These are phyloP conservation scores for Erysiphe neolycopersici DNA, from an alignment of 2,329 filamentous ascomycete species.

Conservation along the genomic window DNA sequence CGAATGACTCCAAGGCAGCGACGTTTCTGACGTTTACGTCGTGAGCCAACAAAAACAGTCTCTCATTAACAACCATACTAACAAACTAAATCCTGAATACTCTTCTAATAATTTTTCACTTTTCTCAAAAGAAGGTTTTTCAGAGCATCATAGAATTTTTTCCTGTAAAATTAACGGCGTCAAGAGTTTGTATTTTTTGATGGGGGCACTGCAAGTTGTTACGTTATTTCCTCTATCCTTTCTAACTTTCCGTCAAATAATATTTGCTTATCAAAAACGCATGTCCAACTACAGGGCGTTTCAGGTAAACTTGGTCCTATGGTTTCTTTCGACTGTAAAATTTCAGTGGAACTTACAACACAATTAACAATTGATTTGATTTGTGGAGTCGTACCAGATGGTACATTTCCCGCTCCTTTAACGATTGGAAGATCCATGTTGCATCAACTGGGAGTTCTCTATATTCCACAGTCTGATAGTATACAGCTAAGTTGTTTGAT, in stretches of 20 bases:
- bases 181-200: background rate
- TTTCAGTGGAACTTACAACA: background rate
- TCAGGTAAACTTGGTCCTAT: background rate
- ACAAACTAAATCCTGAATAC: background rate
- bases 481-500: background rate
- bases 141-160: background rate
- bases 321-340: background rate
- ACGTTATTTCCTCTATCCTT: background rate
- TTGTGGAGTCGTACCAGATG: constrained; percentile 1
- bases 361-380: background rate
- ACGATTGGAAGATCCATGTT: background rate
- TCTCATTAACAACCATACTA: background rate
- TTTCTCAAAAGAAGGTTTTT: background rate
- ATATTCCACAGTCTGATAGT: background rate
- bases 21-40: background rate
- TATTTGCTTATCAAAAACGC: background rate
- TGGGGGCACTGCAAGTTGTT: background rate
- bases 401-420: background rate
- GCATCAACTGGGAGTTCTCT: background rate
- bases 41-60: background rate
- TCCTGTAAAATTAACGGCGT: background rate
- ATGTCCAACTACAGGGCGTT: background rate
- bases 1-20: background rate
- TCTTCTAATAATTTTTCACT: background rate
- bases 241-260: background rate